Evolutionary conservation across 805 yeast genomes (phyloP).

Genomic region (Metschnikowia reukaufii): DNA sequence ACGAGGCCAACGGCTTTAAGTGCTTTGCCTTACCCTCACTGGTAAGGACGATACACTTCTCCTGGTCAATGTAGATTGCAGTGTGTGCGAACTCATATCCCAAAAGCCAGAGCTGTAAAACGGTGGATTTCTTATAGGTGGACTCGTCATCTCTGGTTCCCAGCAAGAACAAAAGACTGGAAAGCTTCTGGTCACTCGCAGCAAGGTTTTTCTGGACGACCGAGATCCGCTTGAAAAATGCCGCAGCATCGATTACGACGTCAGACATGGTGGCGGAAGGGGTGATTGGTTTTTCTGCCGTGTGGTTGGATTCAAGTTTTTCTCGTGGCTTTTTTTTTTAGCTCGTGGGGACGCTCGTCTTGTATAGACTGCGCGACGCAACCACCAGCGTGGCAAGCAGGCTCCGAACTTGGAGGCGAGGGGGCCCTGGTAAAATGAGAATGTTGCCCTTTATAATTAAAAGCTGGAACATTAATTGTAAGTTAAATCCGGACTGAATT

Average conservation of each 20-base stretch:
- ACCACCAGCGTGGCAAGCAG: background rate
- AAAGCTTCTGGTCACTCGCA: conserved; percentile 20
- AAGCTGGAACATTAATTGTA: too few species aligned
- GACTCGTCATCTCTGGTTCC: conserved; percentile 88
- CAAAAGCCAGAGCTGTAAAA: conserved; percentile 84
- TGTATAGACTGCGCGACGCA: conserved; percentile 12
- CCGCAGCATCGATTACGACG: conserved; percentile 51
- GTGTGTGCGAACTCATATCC: conserved; percentile 98
- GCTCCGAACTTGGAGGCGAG: too few species aligned
- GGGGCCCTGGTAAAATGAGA: too few species aligned
- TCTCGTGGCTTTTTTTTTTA: conserved; percentile 6
- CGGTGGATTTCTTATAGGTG: conserved; percentile 85
- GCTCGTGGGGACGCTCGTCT: conserved; percentile 2
- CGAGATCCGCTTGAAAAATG: conserved; percentile 54
- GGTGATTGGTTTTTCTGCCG: background rate
- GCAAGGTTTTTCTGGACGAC: conserved; percentile 37
- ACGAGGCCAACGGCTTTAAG: conserved; percentile 54
- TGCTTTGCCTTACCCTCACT: conserved; percentile 84
- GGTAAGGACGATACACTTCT: conserved; percentile 65
- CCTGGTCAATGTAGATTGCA: conserved; percentile 60
- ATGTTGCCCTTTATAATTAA: too few species aligned
- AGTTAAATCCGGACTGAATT: too few species aligned
- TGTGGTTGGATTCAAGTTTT: conserved; percentile 1
- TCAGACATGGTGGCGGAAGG: conserved; percentile 48
- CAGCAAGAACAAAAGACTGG: conserved; percentile 55